Evolutionary conservation across 2,329 filamentous ascomycete species (phyloP), one percentile per base, ranked within the genome.

Genomic region (Penicillium crustosum): DNA sequence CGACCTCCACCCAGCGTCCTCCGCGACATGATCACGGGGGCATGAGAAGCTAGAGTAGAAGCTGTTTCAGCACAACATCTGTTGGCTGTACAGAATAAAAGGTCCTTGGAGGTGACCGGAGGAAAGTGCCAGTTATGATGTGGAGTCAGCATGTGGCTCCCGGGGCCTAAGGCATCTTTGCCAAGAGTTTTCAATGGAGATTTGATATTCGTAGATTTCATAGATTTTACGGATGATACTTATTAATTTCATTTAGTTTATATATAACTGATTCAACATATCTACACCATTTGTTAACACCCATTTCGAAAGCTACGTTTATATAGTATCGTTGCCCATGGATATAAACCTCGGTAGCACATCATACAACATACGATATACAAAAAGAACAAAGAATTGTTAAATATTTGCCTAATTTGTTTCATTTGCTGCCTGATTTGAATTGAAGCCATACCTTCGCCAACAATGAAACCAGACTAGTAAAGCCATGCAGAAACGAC

Each of bases 1-100:
- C 93, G 87, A 75, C 93, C 93, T 78, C 93, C 93, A 77, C 93
- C 93, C 75, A 97, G 84, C 81, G 89, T 93, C 81, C 90, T 87
- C 76, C 84, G 84, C 69, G 91, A 89, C 91, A 96, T 96, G 75
- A 68, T 77, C 75, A 77, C 66, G 65, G 67, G 64, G 67, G 67
- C 72, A 75, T 75, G 74, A 63, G 68, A 69, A 66, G 58, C 43
- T 54, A 65, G 19, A 51, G 25, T 44, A 42, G 21, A 49, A 60
- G 39, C 57, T 51, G 52, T 52, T 61, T 67, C 57, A 61, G 59
- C 57, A 53, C 61, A 58, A 57, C 58, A 62, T 62, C 33, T 47
- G 59, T 60, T 66, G 65, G 56, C 59, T 60, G 60, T 54, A 57
- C 59, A 65, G 61, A 56, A 42, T 58, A 44, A 57, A 53, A 52